Percentiles rank a stretch among this genome's conserved stretches.
Conservation (phyloP, 371 early-diverging fungal genomes). For the Lichtheimia hyalospora region DNA sequence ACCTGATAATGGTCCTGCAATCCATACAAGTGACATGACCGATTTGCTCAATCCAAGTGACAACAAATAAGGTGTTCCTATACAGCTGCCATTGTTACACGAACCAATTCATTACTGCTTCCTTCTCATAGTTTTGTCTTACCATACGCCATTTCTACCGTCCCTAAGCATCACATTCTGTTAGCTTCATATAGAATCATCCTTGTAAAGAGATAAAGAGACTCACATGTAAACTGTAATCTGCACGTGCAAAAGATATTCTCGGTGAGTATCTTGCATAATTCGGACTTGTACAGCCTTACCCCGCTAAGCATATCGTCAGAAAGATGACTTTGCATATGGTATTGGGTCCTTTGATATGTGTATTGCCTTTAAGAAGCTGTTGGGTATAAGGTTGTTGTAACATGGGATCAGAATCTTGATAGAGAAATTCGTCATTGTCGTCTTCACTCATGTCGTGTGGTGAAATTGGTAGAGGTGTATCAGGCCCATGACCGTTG, state of each 20-base stretch:
- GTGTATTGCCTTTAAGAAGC: constrained; percentile 13
- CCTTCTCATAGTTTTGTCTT: constrained; percentile 1
- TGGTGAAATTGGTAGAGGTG: no score
- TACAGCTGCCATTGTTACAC: neutral
- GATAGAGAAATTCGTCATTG: constrained; percentile 7
- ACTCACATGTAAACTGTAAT: constrained; percentile 49
- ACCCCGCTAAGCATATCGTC: constrained; percentile 46
- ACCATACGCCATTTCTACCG: constrained; percentile 71
- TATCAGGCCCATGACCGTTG: no score
- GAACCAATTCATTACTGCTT: neutral
- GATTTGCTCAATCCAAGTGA: constrained; percentile 85
- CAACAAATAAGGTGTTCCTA: constrained; percentile 88
- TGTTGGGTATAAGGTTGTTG: constrained; percentile 1
- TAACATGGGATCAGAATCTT: constrained; percentile 10
- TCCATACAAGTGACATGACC: constrained; percentile 90
- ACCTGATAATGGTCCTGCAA: constrained; percentile 96
- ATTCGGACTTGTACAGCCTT: constrained; percentile 7
- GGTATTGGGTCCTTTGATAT: constrained; percentile 38
- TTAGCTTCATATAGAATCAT: neutral
- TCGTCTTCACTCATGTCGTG: constrained; percentile 7
- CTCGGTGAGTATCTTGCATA: constrained; percentile 2
- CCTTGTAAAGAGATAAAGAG: neutral
- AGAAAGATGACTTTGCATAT: constrained; percentile 37
- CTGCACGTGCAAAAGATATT: constrained; percentile 11
- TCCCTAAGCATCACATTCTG: constrained; percentile 39